phyloP scores from a whole-genome alignment of 495 filamentous ascomycete species.

The Aspergillus biplanus region DNA sequence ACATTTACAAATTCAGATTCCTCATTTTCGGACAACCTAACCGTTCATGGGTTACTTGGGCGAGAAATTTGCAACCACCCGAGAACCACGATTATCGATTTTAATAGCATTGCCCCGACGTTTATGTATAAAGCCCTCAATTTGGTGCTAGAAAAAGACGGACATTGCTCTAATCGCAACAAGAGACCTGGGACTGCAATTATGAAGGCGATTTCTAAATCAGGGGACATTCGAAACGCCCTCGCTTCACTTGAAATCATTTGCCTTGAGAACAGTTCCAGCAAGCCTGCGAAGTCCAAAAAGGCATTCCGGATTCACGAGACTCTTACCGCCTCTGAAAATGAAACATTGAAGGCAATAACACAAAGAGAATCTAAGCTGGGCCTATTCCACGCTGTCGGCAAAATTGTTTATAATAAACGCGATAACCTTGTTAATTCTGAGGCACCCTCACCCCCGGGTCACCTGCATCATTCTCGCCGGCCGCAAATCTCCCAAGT shows the following conservation, averaged over 20 bases:
- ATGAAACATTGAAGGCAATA: constrained; percentile 70
- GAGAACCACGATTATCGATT: constrained; percentile 76
- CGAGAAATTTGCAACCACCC: constrained; percentile 81
- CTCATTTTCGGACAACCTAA: constrained; percentile 82
- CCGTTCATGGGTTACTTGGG: constrained; percentile 83
- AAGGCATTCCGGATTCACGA: constrained; percentile 59
- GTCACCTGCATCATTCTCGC: constrained; percentile 62
- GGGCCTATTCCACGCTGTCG: constrained; percentile 95
- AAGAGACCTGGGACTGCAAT: constrained; percentile 71
- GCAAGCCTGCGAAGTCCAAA: constrained; percentile 46
- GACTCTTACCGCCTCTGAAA: constrained; percentile 69
- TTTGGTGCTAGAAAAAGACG: constrained; percentile 78
- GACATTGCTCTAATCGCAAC: constrained; percentile 66
- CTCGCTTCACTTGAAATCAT: constrained; percentile 89
- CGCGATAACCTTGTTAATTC: constrained; percentile 50
- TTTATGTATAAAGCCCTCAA: constrained; percentile 83
- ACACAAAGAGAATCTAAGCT: constrained; percentile 84
- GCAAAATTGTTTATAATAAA: constrained; percentile 95
- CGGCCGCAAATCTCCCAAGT: constrained; percentile 72
- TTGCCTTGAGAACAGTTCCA: constrained; percentile 63
- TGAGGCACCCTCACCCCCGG: constrained; percentile 56
- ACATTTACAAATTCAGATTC: constrained; percentile 76
- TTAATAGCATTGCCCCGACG: constrained; percentile 89
- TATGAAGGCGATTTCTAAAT: constrained; percentile 73
- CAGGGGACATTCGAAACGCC: constrained; percentile 91